Evolutionary conservation across 2,329 filamentous ascomycete species (phyloP).

Genomic region (Aspergillus sp.): DNA sequence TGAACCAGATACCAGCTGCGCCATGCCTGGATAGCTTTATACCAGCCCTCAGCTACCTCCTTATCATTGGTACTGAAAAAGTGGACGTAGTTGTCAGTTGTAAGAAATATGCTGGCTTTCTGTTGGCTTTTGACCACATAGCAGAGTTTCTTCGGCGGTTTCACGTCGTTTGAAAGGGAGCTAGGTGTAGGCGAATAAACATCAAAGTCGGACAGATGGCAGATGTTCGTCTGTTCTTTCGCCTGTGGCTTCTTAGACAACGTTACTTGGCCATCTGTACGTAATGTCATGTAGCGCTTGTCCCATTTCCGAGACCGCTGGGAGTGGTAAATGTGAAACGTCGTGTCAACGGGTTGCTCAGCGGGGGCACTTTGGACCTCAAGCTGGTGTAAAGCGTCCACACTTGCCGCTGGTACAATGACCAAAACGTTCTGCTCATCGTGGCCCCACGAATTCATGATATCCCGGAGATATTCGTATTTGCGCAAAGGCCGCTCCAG

Average conservation of each 20-base stretch:
- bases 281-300: slow-evolving; percentile 70
- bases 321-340: slow-evolving; percentile 69
- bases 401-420: slow-evolving; percentile 55
- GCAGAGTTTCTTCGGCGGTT: slow-evolving; percentile 75
- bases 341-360: slow-evolving; percentile 56
- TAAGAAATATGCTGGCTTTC: slow-evolving; percentile 73
- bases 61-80: slow-evolving; percentile 79
- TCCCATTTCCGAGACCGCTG: slow-evolving; percentile 79
- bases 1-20: slow-evolving; percentile 86
- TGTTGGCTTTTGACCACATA: slow-evolving; percentile 89
- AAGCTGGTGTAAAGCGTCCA: slow-evolving; percentile 39
- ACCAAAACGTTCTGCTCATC: slow-evolving; percentile 69
- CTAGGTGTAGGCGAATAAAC: slow-evolving; percentile 69
- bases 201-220: slow-evolving; percentile 86
- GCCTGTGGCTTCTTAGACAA: slow-evolving; percentile 63
- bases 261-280: slow-evolving; percentile 61
- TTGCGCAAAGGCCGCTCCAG: slow-evolving; percentile 73
- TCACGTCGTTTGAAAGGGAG: slow-evolving; percentile 61
- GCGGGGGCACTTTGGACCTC: slow-evolving; percentile 57
- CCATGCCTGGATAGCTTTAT: slow-evolving; percentile 67
- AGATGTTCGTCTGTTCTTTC: slow-evolving; percentile 63
- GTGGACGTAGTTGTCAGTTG: slow-evolving; percentile 79
- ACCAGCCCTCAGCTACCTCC: slow-evolving; percentile 58
- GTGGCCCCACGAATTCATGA: slow-evolving; percentile 87
- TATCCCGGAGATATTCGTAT: slow-evolving; percentile 78